A percentile compares a stretch with the other conserved stretches of the same genome.
These are phyloP conservation scores for Aspergillus conjunctus DNA, from an alignment of 495 filamentous ascomycete genomes.

Conservation along the genomic window DNA sequence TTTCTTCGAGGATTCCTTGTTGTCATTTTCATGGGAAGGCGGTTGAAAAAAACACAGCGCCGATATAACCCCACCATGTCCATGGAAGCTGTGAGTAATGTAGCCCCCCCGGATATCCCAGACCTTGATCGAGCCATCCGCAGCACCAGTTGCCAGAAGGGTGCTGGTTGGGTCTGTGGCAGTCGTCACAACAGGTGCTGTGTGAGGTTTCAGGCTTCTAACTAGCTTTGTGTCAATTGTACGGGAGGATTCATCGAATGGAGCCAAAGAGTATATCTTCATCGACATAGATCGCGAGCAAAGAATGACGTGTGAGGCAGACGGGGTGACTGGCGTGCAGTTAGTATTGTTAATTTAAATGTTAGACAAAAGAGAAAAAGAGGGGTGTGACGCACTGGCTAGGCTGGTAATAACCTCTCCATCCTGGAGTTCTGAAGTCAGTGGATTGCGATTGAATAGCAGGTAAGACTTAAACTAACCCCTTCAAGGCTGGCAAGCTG, in stretches of 20 bases:
- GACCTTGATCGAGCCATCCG: conserved; percentile 91
- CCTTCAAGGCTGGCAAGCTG: conserved; percentile 88
- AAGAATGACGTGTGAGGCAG: conserved; percentile 80
- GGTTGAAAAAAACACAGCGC: conserved; percentile 90
- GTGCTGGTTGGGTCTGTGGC: conserved; percentile 85
- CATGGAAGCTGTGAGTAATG: conserved; percentile 92
- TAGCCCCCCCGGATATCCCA: conserved; percentile 94
- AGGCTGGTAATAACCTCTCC: conserved; percentile 88
- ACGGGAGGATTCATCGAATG: conserved; percentile 52
- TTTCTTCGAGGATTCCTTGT: conserved; percentile 31
- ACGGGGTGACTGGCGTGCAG: conserved; percentile 70
- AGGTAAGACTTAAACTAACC: conserved; percentile 50
- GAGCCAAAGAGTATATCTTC: conserved; percentile 79
- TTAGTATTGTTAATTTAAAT: conserved; percentile 20
- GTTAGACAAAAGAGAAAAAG: conserved; percentile 5
- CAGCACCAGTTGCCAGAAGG: conserved; percentile 84
- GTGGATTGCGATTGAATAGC: conserved; percentile 15
- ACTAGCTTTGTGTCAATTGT: conserved; percentile 65
- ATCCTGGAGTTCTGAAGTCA: conserved; percentile 61
- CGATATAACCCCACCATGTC: conserved; percentile 86
- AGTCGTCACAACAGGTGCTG: conserved; percentile 80
- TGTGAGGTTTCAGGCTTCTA: conserved; percentile 86
- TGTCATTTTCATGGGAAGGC: conserved; percentile 38
- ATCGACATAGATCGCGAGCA: conserved; percentile 94
- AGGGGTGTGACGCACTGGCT: conserved; percentile 57